phyloP scores from a whole-genome alignment of 2,329 filamentous ascomycete species.

The Colletotrichum sp. region DNA sequence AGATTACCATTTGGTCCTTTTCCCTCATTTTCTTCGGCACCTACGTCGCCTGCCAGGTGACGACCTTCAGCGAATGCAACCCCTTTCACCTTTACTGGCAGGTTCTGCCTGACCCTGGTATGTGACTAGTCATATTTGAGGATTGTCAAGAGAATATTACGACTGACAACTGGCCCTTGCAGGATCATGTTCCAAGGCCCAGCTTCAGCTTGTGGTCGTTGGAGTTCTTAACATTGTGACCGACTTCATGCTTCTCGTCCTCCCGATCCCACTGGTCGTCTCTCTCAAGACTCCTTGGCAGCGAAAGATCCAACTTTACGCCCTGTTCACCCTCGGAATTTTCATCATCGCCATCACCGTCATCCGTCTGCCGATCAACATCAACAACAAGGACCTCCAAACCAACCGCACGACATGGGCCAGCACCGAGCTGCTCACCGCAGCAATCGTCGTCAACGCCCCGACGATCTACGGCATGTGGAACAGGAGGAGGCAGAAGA shows the following conservation, averaged over 20 bases:
- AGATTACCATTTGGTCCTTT: constrained; percentile 27
- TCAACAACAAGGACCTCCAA: constrained; percentile 36
- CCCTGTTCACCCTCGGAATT: constrained; percentile 40
- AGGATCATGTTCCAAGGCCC: constrained; percentile 33
- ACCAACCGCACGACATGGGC: constrained; percentile 42
- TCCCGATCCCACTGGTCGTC: constrained; percentile 34
- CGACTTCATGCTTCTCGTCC: constrained; percentile 31
- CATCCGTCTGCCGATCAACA: constrained; percentile 42
- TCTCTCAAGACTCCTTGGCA: constrained; percentile 29
- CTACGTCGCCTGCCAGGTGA: constrained; percentile 35
- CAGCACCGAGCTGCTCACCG: constrained; percentile 37
- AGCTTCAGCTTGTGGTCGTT: constrained; percentile 36
- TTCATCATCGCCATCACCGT: constrained; percentile 44
- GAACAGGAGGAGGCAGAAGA: constrained; percentile 30
- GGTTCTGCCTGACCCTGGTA: constrained; percentile 47
- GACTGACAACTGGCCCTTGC: background rate
- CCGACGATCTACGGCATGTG: constrained; percentile 40
- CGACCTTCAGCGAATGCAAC: constrained; percentile 39
- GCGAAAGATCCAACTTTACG: constrained; percentile 35
- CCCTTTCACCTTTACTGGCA: constrained; percentile 63
- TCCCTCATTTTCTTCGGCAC: constrained; percentile 32
- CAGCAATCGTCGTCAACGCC: constrained; percentile 38
- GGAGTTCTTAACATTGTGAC: constrained; percentile 38
- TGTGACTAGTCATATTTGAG: background rate
- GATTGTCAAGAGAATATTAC: background rate